Conservation (phyloP, 176 grass and related monocot genomes). For the Eleusine coracana region DNA sequence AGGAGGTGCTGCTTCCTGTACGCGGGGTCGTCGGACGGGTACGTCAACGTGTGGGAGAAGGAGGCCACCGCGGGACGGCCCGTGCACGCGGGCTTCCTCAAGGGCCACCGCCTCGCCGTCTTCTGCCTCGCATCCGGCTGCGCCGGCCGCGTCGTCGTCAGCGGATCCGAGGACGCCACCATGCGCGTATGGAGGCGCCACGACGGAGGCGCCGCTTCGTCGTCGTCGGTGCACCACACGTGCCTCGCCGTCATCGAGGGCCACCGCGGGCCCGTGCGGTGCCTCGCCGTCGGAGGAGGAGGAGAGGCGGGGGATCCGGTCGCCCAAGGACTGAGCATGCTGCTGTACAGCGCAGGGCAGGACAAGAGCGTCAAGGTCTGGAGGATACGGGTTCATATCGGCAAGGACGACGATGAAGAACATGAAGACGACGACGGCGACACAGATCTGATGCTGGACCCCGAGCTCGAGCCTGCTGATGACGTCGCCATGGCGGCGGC, state of each 20-base stretch:
- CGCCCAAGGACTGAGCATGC: conserved; percentile 17
- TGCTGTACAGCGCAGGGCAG: conserved; percentile 81
- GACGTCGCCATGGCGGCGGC: neutral
- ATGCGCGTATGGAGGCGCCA: conserved; percentile 85
- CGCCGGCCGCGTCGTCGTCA: conserved; percentile 61
- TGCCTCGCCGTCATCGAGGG: conserved; percentile 90
- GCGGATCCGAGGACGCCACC: conserved; percentile 86
- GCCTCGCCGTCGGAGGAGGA: conserved; percentile 67
- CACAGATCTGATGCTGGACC: neutral
- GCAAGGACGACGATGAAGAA: neutral
- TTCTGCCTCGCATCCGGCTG: conserved; percentile 68
- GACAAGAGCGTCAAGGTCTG: conserved; percentile 93
- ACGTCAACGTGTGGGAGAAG: conserved; percentile 95
- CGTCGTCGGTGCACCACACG: conserved; percentile 40
- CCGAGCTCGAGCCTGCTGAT: neutral
- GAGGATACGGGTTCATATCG: conserved; percentile 74
- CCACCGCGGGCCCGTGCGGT: conserved; percentile 73
- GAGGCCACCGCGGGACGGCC: conserved; percentile 65
- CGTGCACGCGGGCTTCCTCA: conserved; percentile 64
- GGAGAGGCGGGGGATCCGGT: conserved; percentile 52
- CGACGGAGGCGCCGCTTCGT: conserved; percentile 1
- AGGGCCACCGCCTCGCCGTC: conserved; percentile 76
- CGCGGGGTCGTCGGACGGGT: conserved; percentile 76
- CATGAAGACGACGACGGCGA: neutral
- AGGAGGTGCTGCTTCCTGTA: conserved; percentile 65